Conservation (phyloP, 495 filamentous ascomycete species). For the Hypoxylon lienhwacheense region DNA sequence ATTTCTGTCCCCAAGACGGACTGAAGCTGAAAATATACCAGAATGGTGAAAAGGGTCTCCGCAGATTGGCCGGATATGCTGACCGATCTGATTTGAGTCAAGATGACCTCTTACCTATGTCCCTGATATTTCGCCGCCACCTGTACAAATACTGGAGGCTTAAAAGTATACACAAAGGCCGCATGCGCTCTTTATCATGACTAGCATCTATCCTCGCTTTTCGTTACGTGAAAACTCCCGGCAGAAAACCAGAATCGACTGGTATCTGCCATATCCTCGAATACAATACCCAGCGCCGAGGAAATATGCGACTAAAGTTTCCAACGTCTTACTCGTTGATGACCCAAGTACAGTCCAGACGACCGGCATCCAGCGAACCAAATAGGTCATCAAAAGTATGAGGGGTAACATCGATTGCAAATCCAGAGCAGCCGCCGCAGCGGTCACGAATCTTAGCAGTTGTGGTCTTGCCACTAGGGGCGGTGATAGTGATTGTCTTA, state of each 20-base stretch:
- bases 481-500: conserved; percentile 62
- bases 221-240: conserved; percentile 5
- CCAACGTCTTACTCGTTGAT: conserved; percentile 44
- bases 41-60: conserved; percentile 1
- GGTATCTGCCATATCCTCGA: conserved; percentile 2
- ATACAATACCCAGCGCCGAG: neutral
- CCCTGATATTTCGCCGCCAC: conserved; percentile 17
- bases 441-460: conserved; percentile 68
- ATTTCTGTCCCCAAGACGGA: neutral
- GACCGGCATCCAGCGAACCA: conserved; percentile 41
- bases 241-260: conserved; percentile 20
- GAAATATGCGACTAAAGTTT: neutral
- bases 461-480: conserved; percentile 56
- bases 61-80: conserved; percentile 2
- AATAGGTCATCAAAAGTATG: conserved; percentile 50
- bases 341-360: conserved; percentile 42
- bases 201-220: conserved; percentile 9
- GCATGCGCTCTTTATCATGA: conserved; percentile 23
- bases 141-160: neutral
- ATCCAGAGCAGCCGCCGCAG: conserved; percentile 65
- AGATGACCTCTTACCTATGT: conserved; percentile 12
- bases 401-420: conserved; percentile 53
- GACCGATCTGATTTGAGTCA: conserved; percentile 12
- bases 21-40: conserved; percentile 10
- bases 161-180: conserved; percentile 24